These are phyloP conservation scores for Trichoderma breve DNA, from an alignment of 2,329 filamentous ascomycete genomes.

Conservation along the genomic window DNA sequence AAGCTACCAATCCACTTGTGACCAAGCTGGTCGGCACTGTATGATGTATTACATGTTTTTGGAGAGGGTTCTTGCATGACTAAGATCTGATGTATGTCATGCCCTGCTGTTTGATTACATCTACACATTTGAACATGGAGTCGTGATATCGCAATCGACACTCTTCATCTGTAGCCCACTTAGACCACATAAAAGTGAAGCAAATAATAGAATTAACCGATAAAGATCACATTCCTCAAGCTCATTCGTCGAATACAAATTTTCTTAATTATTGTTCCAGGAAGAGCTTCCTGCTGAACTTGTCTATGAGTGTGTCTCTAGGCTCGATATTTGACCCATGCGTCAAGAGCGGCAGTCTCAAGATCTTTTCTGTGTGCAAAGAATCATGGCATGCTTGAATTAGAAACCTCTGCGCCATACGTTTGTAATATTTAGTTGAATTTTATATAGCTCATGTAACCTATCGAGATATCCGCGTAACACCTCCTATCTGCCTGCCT, in stretches of 20 bases:
- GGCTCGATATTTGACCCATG: too few species aligned
- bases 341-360: too few species aligned
- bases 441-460: background rate
- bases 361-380: too few species aligned
- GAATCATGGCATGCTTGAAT: too few species aligned
- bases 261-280: background rate
- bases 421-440: too few species aligned
- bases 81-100: background rate
- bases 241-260: background rate
- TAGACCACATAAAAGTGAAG: background rate
- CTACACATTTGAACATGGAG: background rate
- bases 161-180: background rate
- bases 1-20: too few species aligned
- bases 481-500: background rate
- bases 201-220: background rate
- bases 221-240: background rate
- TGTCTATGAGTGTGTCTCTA: background rate
- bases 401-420: fast-evolving
- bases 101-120: background rate
- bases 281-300: background rate
- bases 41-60: too few species aligned
- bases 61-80: background rate
- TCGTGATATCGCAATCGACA: background rate
- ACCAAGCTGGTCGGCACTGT: too few species aligned
- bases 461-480: background rate